phyloP scores from a whole-genome alignment of 208 protist genomes.

The Trypanosoma melophagium region DNA sequence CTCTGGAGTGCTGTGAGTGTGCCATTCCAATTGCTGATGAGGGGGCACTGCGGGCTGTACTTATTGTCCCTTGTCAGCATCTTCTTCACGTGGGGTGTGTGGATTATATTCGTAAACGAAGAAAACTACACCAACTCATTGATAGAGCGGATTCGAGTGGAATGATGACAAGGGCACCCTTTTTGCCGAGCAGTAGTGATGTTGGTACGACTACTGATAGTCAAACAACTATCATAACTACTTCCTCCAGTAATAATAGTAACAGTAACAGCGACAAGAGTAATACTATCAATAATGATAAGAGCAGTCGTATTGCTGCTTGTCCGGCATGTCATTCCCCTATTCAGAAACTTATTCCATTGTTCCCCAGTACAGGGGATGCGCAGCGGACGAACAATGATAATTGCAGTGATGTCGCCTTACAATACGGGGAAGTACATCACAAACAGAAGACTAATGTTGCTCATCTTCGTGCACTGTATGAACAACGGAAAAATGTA shows the following conservation, averaged over 20 bases:
- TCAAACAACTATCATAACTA: background rate
- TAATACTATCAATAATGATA: too few relatives aligned
- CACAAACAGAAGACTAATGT: slow-evolving; percentile 53
- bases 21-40: slow-evolving; percentile 59
- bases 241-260: too few relatives aligned
- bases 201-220: too few relatives aligned
- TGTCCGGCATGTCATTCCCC: slow-evolving; percentile 53
- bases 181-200: too few relatives aligned
- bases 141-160: background rate
- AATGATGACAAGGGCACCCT: slow-evolving; percentile 16
- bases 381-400: background rate
- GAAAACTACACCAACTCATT: slow-evolving; percentile 30
- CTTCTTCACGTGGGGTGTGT: slow-evolving; percentile 77
- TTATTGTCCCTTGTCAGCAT: slow-evolving; percentile 84
- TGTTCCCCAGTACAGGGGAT: slow-evolving; percentile 35
- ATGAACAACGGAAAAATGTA: slow-evolving; percentile 39
- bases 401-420: background rate
- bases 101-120: slow-evolving; percentile 55
- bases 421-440: slow-evolving; percentile 29
- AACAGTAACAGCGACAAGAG: background rate
- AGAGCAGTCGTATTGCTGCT: slow-evolving; percentile 18
- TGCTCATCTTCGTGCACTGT: slow-evolving; percentile 41
- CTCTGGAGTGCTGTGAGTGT: slow-evolving; percentile 77
- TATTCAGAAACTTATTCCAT: slow-evolving; percentile 48
- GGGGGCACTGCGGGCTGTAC: slow-evolving; percentile 51